A percentile compares a stretch with the other conserved stretches of the same genome.
Conservation (phyloP, 495 filamentous ascomycete species). For the Penicillium silybi region DNA sequence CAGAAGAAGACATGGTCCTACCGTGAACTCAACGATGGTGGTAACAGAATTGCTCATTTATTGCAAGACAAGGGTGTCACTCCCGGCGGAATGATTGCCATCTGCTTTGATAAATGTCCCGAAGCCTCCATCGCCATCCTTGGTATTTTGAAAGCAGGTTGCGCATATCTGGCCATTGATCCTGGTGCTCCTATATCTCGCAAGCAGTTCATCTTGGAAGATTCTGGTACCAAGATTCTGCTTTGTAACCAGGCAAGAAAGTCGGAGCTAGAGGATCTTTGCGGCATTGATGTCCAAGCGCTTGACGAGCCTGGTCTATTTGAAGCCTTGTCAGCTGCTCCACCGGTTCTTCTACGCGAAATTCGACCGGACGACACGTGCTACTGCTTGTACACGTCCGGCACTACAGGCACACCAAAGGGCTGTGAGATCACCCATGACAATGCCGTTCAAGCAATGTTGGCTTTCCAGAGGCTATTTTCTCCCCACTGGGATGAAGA, state of each 20-base stretch:
- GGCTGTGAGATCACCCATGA: slow-evolving; percentile 70
- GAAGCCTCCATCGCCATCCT: slow-evolving; percentile 41
- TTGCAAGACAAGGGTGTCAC: slow-evolving; percentile 28
- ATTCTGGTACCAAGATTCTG: slow-evolving; percentile 22
- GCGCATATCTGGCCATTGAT: slow-evolving; percentile 68
- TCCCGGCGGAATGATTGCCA: slow-evolving; percentile 36
- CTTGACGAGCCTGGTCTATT: slow-evolving; percentile 33
- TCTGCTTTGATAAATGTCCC: slow-evolving; percentile 41
- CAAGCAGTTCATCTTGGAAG: slow-evolving; percentile 41
- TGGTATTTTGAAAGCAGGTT: slow-evolving; percentile 55
- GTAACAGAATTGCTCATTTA: slow-evolving; percentile 37
- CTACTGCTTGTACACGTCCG: slow-evolving; percentile 95
- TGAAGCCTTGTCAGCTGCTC: slow-evolving; percentile 15
- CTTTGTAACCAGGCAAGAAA: slow-evolving; percentile 18
- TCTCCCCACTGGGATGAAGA: slow-evolving; percentile 49
- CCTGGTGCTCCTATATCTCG: slow-evolving; percentile 41
- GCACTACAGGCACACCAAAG: slow-evolving; percentile 96
- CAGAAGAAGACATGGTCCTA: slow-evolving; percentile 38
- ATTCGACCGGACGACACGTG: slow-evolving; percentile 75
- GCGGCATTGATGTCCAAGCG: slow-evolving; percentile 21
- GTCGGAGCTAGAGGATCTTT: slow-evolving; percentile 12
- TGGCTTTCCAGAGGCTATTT: slow-evolving; percentile 40
- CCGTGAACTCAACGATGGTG: slow-evolving; percentile 30
- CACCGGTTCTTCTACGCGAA: slow-evolving; percentile 11
- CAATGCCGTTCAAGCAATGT: slow-evolving; percentile 37